These are phyloP conservation scores for Lyophyllum decastes DNA, from an alignment of 768 basidiomycete genomes.

Conservation along the genomic window DNA sequence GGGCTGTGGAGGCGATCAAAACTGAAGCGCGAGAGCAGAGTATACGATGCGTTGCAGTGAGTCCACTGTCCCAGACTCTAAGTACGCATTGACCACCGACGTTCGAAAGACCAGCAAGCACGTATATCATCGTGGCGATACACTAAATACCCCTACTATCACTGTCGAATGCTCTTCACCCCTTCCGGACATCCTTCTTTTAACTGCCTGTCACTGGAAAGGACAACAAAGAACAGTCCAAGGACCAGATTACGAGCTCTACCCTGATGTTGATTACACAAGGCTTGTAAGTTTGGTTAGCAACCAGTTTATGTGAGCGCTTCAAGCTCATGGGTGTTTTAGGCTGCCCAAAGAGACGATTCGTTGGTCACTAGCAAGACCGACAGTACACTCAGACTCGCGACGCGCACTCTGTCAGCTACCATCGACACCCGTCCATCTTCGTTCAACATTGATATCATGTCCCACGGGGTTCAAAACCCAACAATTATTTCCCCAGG, in stretches of 20 bases:
- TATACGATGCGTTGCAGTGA: constrained; percentile 30
- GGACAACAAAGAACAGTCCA: constrained; percentile 16
- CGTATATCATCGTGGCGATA: constrained; percentile 34
- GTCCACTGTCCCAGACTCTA: constrained; percentile 2
- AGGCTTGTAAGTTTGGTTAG: constrained; percentile 14
- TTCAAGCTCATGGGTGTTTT: background rate
- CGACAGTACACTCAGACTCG: constrained; percentile 20
- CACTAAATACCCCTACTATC: constrained; percentile 30
- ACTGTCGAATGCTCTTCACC: constrained; percentile 34
- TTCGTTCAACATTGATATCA: constrained; percentile 29
- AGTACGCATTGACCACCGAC: background rate
- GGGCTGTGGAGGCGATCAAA: constrained; percentile 31
- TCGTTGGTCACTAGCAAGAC: constrained; percentile 19
- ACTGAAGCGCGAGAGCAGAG: constrained; percentile 20
- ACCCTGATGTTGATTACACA: constrained; percentile 24
- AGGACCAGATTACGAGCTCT: constrained; percentile 32
- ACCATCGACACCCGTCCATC: constrained; percentile 28
- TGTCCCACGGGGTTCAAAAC: constrained; percentile 20
- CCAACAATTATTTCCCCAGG: constrained; percentile 21
- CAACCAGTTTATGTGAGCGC: background rate
- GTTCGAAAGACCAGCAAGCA: constrained; percentile 25
- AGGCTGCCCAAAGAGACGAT: constrained; percentile 19
- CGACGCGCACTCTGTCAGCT: constrained; percentile 25
- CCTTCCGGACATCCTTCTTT: constrained; percentile 30
- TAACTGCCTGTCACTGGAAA: constrained; percentile 33